Base-by-base conservation (phyloP, 139 green algal species). In the Gonium pectorale region DNA sequence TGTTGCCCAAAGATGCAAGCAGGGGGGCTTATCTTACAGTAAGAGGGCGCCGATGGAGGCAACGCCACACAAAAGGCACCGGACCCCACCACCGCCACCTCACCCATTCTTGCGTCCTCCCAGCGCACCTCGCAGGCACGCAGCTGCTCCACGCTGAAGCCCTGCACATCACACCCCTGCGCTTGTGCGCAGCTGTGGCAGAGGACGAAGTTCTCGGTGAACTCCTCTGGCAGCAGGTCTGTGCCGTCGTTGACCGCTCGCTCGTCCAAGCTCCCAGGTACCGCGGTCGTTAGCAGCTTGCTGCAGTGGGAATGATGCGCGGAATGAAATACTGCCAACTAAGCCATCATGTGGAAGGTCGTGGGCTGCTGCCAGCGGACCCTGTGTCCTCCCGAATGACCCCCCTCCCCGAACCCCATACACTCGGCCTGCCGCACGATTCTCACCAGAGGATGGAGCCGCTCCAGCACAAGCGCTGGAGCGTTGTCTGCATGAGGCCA, bases 261-360 rank as follows among this genome's bases (percentile, higher is more conserved):
- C 43, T 74, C 68, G 41, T 86, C 80, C 27, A 86, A 56, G 51
- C 63, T 86, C 22, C 80, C 68, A 0, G 80, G 80, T 21, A 80
- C 21, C 38, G 70, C 22, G 3, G 52, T 31, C 24, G 31, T 52
- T 24, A 86, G 21, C 24, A 86, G 31, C 19, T 73, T 64, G 80
- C 80, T 86, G 80, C 67, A 63, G 31, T 2, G 44, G 44, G 19
- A 27, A n/a, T n/a, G n/a, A n/a, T n/a, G n/a, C n/a, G n/a, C n/a
- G n/a, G n/a, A n/a, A n/a, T n/a, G n/a, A n/a, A n/a, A n/a, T n/a
- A n/a, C n/a, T n/a, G n/a, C n/a, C n/a, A n/a, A n/a, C n/a, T n/a
- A n/a, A n/a, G n/a, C n/a, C n/a, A n/a, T n/a, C n/a, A n/a, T n/a
- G n/a, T n/a, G n/a, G n/a, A n/a, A n/a, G n/a, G n/a, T n/a, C n/a